Evolutionary conservation across 176 grass and related monocot genomes (phyloP).

Genomic region (Bolboschoenus planiculmis): DNA sequence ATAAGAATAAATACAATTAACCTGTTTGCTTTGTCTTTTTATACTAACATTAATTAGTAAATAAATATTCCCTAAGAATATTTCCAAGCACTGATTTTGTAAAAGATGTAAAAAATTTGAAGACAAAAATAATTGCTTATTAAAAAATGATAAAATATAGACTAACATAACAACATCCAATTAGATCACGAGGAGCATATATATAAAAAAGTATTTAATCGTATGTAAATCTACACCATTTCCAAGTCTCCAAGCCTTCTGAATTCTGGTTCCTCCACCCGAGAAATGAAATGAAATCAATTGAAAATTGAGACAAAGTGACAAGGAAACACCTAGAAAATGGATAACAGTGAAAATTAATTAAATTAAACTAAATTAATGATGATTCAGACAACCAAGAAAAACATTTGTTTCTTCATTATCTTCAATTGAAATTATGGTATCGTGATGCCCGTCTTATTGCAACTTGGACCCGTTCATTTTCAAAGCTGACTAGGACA

Average conservation of each 20-base stretch:
- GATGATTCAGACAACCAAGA: neutral
- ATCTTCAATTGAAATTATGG: neutral
- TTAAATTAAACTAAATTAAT: neutral
- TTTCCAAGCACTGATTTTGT: neutral
- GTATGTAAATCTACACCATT: neutral
- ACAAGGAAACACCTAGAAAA: slow-evolving; percentile 21
- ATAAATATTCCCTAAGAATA: neutral
- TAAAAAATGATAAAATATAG: neutral
- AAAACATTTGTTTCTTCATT: neutral
- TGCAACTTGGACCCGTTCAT: neutral
- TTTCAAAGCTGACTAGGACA: slow-evolving; percentile 4
- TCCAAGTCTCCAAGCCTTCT: neutral
- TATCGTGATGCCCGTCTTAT: slow-evolving; percentile 1
- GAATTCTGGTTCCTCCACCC: neutral
- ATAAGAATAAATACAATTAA: neutral
- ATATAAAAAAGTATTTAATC: too few relatives aligned
- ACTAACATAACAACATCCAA: neutral
- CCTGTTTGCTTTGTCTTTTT: neutral
- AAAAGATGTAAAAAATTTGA: too few relatives aligned
- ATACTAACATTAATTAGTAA: neutral
- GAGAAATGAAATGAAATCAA: neutral
- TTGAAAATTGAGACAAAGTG: neutral
- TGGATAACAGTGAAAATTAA: neutral
- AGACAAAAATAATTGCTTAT: neutral
- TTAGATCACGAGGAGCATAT: neutral